Evolutionary conservation across 2,329 filamentous ascomycete genomes (phyloP).

Genomic region (Cercospora zeae-maydis): DNA sequence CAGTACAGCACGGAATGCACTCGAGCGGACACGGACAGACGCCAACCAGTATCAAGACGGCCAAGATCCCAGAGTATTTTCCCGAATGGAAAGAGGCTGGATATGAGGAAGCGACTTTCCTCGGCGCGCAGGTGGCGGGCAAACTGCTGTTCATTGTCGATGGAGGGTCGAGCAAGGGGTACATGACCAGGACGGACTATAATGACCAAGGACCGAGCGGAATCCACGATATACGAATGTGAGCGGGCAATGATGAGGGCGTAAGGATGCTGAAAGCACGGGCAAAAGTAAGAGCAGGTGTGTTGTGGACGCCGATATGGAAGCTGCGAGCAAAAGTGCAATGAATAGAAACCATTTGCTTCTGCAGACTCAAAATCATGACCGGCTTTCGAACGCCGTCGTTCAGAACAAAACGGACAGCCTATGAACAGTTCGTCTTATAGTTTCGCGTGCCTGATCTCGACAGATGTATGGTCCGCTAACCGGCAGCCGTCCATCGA

Average conservation of each 20-base stretch:
- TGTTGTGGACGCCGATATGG: neutral
- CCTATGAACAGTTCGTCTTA: neutral
- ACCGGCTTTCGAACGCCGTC: neutral
- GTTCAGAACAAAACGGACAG: too few relatives aligned
- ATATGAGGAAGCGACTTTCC: constrained; percentile 77
- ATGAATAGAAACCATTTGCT: neutral
- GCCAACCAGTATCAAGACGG: constrained; percentile 77
- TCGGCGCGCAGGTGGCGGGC: constrained; percentile 82
- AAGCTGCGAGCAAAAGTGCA: neutral
- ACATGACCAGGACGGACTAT: constrained; percentile 65
- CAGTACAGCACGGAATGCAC: constrained; percentile 39
- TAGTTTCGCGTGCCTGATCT: too few relatives aligned
- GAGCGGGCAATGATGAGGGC: neutral
- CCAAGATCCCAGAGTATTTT: constrained; percentile 77
- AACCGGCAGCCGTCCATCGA: neutral
- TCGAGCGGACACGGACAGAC: constrained; percentile 63
- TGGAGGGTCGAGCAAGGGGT: constrained; percentile 63
- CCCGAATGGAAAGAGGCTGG: constrained; percentile 78
- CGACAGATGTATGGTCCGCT: neutral
- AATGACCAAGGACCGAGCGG: constrained; percentile 63
- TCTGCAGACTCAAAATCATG: neutral
- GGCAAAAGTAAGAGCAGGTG: neutral
- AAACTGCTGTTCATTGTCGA: constrained; percentile 69
- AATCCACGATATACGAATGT: constrained; percentile 54
- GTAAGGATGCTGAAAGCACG: neutral